phyloP scores from a whole-genome alignment of 2,329 filamentous ascomycete species.

The Xylaria arbuscula region DNA sequence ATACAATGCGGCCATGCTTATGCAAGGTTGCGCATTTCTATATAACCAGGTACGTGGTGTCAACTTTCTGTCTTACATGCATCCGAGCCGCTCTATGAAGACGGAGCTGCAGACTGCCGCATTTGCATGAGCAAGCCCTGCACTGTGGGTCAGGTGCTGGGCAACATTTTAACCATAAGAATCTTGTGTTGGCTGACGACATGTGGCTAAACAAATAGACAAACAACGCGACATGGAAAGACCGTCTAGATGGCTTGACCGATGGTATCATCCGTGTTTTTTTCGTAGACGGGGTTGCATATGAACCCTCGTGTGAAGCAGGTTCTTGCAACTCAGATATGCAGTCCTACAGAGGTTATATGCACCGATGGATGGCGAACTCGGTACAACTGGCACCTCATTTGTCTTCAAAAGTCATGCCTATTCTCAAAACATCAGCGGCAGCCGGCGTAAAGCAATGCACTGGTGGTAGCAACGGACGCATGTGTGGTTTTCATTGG shows the following conservation, averaged over 20 bases:
- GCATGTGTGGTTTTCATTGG: constrained; percentile 75
- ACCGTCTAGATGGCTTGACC: constrained; percentile 66
- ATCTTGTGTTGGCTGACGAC: constrained; percentile 35
- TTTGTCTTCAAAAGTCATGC: constrained; percentile 64
- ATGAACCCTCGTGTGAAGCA: constrained; percentile 74
- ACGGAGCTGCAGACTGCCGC: neutral
- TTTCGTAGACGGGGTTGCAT: constrained; percentile 69
- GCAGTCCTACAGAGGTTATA: constrained; percentile 76
- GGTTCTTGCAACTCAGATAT: constrained; percentile 76
- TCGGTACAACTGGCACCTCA: constrained; percentile 72
- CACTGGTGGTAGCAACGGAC: constrained; percentile 66
- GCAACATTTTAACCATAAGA: neutral
- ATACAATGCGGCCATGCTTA: constrained; percentile 71
- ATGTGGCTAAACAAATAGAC: constrained; percentile 54
- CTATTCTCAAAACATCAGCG: constrained; percentile 68
- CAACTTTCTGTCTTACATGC: neutral
- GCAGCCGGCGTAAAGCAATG: constrained; percentile 71
- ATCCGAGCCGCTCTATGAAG: neutral
- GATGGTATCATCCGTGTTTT: constrained; percentile 62
- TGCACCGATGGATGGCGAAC: constrained; percentile 73
- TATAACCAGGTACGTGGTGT: constrained; percentile 67
- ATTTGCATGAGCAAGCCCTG: neutral
- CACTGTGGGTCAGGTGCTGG: neutral
- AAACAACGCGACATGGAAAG: constrained; percentile 65
- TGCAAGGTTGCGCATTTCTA: constrained; percentile 74